Evolutionary conservation across 305 asterid genomes (phyloP), one percentile per base, ranked within the genome.

Genomic region (Fraxinus baroniana): DNA sequence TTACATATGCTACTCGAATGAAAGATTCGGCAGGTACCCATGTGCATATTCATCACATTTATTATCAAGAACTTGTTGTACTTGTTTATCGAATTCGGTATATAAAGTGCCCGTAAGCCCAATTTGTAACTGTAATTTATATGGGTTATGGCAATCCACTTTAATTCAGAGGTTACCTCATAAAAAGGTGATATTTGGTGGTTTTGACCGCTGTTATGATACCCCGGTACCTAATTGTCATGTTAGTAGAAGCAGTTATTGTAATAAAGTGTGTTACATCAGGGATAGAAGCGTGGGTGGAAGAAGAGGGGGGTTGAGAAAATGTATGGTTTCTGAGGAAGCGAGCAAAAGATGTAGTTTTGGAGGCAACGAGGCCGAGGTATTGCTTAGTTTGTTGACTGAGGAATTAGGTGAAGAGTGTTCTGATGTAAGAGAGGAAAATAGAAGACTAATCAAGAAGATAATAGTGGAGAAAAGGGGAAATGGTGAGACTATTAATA

Each of bases 131-230:
- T 87, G 78, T 66, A 83, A 78, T 82, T 85, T 89, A 2, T 86
- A 85, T 81, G 97, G 98, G 70, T 85, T 89, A 76, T 89, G 94
- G 83, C 98, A 92, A 76, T 96, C 98, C 46, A 89, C 90, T 84
- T 89, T 93, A 85, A 93, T 94, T 86, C 95, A 89, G 66, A 86
- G 90, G 88, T 77, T 92, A 49, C 88, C 91, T 36, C 87, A 83
- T 86, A 91, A 91, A 84, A 88, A 86, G 81, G 46, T 89, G 74
- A 81, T 87, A 81, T 86, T 87, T 78, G 83, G 90, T 79, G 91
- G 95, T 81, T 86, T 86, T 33, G 91, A 90, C 82, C 86, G 88
- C 79, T 78, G 83, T 81, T 86, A 55, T 88, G 84, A 83, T 77
- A 76, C 90, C 39, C 84, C 94, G 13, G 75, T 83, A 30, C 87